Evolutionary conservation across 2,329 filamentous ascomycete species (phyloP), one percentile per base, ranked within the genome.

Genomic region (Cucurbitaria berberidis): DNA sequence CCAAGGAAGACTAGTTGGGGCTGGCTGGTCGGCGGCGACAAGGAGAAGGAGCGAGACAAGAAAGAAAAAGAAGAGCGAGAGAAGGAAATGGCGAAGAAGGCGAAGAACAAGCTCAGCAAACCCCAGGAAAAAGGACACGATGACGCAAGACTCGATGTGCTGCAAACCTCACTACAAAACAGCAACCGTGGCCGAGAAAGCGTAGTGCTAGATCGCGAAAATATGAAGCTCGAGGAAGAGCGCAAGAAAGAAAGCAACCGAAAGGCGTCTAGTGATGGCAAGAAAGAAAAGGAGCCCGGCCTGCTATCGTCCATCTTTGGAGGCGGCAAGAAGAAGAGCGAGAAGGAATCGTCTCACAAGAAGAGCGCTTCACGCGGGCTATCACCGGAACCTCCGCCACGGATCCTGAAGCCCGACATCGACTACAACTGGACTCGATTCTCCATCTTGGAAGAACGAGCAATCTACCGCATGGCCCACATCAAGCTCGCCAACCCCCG

Each of bases 401-500:
- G 89, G 45, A 82, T 88, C 30, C 79, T 96, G 48, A 88, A 87
- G 60, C 89, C 95, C 4, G 93, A 98, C 69, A 84, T 97, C 58
- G 93, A 98, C 75, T 99, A 96, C 76, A 90, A 92, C 64, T 99
- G 95, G 90, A 95, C 92, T 1, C 84, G 95, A 38, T 99, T 98
- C 69, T 92, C 92, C 11, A 93, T 99, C 48, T 81, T 97, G 48
- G 93, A 98, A 75, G 95, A 99, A 78, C 85, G 95, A 53, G 95
- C 95, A 18, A 99, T 99, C 54, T 99, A 99, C 76, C 87, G 95
- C 56, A 96, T 99, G 91, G 95, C 95, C 16, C 95, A 99, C 73
- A 96, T 98, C 78, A 99, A 99, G 76, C 85, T 99, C 56, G 95
- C 95, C n/a, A 98, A 99, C 71, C 95, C 95, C 32, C 88, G 93